Percentiles rank a stretch among this genome's conserved stretches.
Conservation (phyloP, 768 basidiomycete species). For the Mycena haematopus region DNA sequence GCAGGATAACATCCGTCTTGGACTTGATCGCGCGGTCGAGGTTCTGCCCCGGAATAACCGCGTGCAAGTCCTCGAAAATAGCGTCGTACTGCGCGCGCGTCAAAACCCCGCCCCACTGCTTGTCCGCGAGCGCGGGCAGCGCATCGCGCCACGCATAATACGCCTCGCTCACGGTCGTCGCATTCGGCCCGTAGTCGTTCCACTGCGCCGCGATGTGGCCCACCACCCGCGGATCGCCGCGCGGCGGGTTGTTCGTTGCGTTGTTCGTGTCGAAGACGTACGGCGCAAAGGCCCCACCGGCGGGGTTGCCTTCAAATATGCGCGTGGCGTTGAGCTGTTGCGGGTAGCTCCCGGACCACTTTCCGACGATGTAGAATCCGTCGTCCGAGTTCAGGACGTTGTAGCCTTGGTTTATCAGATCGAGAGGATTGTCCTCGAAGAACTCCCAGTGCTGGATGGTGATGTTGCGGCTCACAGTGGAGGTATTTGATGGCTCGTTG, state of each 20-base stretch:
- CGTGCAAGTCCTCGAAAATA: conserved; percentile 23
- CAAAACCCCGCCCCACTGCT: conserved; percentile 28
- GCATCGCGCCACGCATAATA: conserved; percentile 29
- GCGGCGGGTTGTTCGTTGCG: conserved; percentile 30
- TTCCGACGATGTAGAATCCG: conserved; percentile 27
- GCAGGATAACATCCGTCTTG: conserved; percentile 27
- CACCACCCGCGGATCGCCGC: conserved; percentile 17
- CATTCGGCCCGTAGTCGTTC: conserved; percentile 31
- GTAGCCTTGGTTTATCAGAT: conserved; percentile 19
- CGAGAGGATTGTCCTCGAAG: conserved; percentile 28
- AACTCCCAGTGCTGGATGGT: conserved; percentile 32
- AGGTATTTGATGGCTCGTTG: conserved; percentile 27
- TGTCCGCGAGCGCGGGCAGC: conserved; percentile 30
- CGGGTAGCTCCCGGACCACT: conserved; percentile 29
- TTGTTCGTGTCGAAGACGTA: conserved; percentile 28
- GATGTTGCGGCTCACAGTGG: conserved; percentile 27
- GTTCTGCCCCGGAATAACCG: conserved; percentile 28
- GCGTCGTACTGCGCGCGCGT: conserved; percentile 23
- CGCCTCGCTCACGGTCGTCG: conserved; percentile 26
- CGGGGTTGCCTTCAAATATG: conserved; percentile 29
- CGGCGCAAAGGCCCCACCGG: conserved; percentile 27
- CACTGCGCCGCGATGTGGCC: conserved; percentile 29
- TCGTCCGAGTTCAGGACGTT: conserved; percentile 28
- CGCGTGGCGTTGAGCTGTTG: conserved; percentile 28
- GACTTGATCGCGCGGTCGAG: conserved; percentile 26